Conservation (phyloP, 148 eudicot genomes). For the Amaranthus cruentus region DNA sequence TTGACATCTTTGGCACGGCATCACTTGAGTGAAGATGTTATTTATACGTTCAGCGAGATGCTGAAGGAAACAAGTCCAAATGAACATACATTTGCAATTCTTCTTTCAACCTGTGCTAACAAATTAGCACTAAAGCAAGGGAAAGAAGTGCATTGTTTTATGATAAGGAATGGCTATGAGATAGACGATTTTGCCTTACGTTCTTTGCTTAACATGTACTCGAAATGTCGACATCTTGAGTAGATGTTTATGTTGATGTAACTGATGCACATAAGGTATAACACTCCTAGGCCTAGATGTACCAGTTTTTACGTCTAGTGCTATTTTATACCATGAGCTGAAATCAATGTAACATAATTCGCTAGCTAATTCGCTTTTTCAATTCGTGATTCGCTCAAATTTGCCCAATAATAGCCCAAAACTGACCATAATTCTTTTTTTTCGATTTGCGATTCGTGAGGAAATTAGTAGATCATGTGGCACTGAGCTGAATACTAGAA, state of each 20-base stretch:
- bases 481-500: too few relatives aligned
- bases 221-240: constrained; percentile 51
- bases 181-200: constrained; percentile 51
- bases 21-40: constrained; percentile 49
- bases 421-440: too few relatives aligned
- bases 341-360: too few relatives aligned
- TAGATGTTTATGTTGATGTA: constrained; percentile 6
- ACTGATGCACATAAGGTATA: constrained; percentile 36
- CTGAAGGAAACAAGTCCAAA: constrained; percentile 51
- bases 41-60: constrained; percentile 51
- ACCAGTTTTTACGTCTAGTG: too few relatives aligned
- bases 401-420: too few relatives aligned
- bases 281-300: too few relatives aligned
- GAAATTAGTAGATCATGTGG: too few relatives aligned
- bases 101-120: constrained; percentile 66
- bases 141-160: constrained; percentile 62
- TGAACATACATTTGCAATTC: constrained; percentile 51
- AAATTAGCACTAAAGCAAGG: constrained; percentile 53
- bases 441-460: too few relatives aligned
- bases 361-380: too few relatives aligned
- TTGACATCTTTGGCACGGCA: constrained; percentile 47
- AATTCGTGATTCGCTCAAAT: too few relatives aligned
- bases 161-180: constrained; percentile 55
- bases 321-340: too few relatives aligned
- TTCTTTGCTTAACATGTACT: constrained; percentile 71